phyloP scores from a whole-genome alignment of 805 yeast genomes.

The Ascoidea asiatica region DNA sequence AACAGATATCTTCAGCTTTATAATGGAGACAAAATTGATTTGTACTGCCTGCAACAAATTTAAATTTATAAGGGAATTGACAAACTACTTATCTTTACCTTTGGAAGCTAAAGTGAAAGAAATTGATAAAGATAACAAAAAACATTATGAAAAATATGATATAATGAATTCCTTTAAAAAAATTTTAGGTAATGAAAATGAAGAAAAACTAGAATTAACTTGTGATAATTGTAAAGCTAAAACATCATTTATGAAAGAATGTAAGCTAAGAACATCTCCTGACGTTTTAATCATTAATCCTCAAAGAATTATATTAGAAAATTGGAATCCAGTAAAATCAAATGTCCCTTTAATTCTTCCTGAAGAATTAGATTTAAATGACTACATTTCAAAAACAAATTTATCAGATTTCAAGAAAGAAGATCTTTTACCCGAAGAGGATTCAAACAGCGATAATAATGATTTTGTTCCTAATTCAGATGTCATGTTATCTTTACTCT shows the following conservation, averaged over 20 bases:
- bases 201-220: conserved; percentile 45
- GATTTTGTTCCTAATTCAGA: conserved; percentile 42
- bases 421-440: conserved; percentile 25
- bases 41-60: conserved; percentile 48
- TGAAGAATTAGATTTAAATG: conserved; percentile 13
- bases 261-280: conserved; percentile 52
- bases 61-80: conserved; percentile 36
- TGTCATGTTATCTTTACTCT: conserved; percentile 38
- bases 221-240: conserved; percentile 41
- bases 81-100: conserved; percentile 54
- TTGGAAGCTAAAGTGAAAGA: conserved; percentile 28
- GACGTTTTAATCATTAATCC: conserved; percentile 57
- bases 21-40: conserved; percentile 48
- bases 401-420: conserved; percentile 27
- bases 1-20: conserved; percentile 48
- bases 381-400: conserved; percentile 19
- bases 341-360: conserved; percentile 55
- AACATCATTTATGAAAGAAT: conserved; percentile 14
- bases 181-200: conserved; percentile 27
- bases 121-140: conserved; percentile 28
- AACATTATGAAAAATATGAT: conserved; percentile 28
- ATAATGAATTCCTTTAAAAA: conserved; percentile 30
- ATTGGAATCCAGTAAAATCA: conserved; percentile 83
- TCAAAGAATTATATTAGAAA: conserved; percentile 67
- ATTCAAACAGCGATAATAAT: conserved; percentile 13